These are phyloP conservation scores for Pseudoneurospora amorphoporcata DNA, from an alignment of 495 filamentous ascomycete genomes.

Conservation along the genomic window DNA sequence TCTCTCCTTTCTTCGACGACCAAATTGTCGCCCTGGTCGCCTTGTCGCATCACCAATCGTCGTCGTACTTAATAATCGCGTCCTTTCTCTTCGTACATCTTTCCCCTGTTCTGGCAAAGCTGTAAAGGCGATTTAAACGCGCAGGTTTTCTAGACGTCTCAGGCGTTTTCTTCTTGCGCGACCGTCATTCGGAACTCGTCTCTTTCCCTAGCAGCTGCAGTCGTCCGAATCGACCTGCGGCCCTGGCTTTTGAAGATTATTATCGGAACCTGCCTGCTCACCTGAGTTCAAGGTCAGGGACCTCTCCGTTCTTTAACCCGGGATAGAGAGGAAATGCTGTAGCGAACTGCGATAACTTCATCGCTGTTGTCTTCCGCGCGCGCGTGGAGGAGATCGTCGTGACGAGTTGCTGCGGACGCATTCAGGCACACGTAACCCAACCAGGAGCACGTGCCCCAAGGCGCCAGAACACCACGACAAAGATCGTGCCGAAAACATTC, in stretches of 20 bases:
- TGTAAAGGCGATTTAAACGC: constrained; percentile 12
- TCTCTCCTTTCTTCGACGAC: background rate
- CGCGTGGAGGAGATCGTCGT: background rate
- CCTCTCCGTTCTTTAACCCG: background rate
- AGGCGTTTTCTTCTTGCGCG: constrained; percentile 5
- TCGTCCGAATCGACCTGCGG: constrained; percentile 5
- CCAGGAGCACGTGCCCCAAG: background rate
- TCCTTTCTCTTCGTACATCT: constrained; percentile 1
- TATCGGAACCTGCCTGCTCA: background rate
- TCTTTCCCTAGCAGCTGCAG: constrained; percentile 6
- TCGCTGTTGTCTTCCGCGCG: background rate
- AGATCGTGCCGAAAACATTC: background rate
- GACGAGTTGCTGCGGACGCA: background rate
- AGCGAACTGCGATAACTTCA: background rate
- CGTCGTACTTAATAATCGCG: background rate
- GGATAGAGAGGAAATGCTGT: background rate
- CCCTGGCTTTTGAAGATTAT: background rate
- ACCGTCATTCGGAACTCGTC: constrained; percentile 4
- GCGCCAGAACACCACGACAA: background rate
- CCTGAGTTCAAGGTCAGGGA: background rate
- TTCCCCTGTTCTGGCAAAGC: constrained; percentile 1
- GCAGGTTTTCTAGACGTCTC: constrained; percentile 2
- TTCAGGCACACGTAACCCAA: background rate
- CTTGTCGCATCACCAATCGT: background rate
- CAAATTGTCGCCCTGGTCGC: background rate